Percentiles rank a stretch among this genome's conserved stretches.
Conservation (phyloP, 805 yeast genomes). For the Pichia paraexigua region DNA sequence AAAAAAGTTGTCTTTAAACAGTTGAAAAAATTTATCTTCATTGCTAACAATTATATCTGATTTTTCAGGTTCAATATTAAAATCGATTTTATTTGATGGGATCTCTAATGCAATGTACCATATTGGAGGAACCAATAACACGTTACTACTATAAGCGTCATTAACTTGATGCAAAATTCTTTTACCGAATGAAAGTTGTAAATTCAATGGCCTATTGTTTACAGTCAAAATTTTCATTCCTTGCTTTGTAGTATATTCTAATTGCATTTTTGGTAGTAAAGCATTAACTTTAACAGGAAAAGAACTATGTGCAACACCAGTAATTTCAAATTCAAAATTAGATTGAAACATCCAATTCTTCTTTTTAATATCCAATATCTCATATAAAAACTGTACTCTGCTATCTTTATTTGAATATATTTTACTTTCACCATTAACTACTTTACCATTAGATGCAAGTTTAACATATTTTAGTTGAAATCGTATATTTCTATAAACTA, state of each 20-base stretch:
- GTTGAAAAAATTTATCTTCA: slow-evolving; percentile 15
- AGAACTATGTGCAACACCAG: not conserved
- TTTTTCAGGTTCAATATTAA: slow-evolving; percentile 39
- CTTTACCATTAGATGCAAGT: slow-evolving; percentile 12
- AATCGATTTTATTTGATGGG: slow-evolving; percentile 23
- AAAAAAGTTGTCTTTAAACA: slow-evolving; percentile 10
- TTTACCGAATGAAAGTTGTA: slow-evolving; percentile 26
- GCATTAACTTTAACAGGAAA: slow-evolving; percentile 11
- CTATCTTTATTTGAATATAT: slow-evolving; percentile 10
- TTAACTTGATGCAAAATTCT: slow-evolving; percentile 19
- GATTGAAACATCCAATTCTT: slow-evolving; percentile 15
- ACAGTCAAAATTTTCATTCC: slow-evolving; percentile 25
- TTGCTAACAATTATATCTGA: slow-evolving; percentile 30
- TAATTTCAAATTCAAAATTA: slow-evolving; percentile 1
- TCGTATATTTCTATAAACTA: slow-evolving; percentile 25
- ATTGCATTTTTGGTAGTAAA: slow-evolving; percentile 30
- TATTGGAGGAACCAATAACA: slow-evolving; percentile 23
- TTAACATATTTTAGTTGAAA: slow-evolving; percentile 24
- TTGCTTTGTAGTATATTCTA: slow-evolving; percentile 21
- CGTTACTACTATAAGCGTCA: slow-evolving; percentile 18
- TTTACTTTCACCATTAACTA: slow-evolving; percentile 7
- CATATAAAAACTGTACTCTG: slow-evolving; percentile 10
- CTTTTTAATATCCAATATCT: slow-evolving; percentile 15
- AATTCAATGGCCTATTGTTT: slow-evolving; percentile 28
- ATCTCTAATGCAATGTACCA: slow-evolving; percentile 31